Conservation (phyloP, 2,329 filamentous ascomycete species). For the Trichoderma polysporum region DNA sequence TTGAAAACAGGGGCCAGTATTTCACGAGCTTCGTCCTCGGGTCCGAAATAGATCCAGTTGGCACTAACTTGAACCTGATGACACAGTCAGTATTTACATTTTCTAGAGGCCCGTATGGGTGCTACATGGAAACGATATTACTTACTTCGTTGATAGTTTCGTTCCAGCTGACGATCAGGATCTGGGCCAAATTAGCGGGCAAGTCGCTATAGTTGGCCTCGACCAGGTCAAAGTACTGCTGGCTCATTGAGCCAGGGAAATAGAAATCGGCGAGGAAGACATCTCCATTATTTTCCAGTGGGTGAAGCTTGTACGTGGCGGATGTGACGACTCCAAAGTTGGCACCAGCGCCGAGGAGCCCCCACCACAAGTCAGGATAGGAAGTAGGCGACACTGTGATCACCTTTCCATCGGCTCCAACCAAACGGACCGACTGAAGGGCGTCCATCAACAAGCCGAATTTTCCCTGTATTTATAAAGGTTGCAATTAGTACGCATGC, state of each 20-base stretch:
- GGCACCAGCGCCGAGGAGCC: not conserved
- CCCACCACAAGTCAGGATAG: slow-evolving; percentile 11
- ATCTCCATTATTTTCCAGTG: not conserved
- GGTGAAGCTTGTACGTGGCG: slow-evolving; percentile 8
- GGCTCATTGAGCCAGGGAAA: not conserved
- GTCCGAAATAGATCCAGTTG: not conserved
- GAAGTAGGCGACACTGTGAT: not conserved
- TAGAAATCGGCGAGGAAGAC: slow-evolving; percentile 10
- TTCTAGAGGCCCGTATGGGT: not conserved
- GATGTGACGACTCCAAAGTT: slow-evolving; percentile 10
- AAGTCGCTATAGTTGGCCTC: not conserved
- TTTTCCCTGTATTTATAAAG: not conserved
- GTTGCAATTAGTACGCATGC: not conserved
- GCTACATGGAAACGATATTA: not conserved
- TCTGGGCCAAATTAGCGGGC: not conserved
- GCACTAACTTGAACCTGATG: not conserved
- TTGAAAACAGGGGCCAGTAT: not conserved
- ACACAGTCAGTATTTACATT: not conserved
- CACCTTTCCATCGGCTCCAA: not conserved
- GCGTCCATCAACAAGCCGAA: not conserved
- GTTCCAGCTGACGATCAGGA: not conserved
- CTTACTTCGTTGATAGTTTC: not conserved
- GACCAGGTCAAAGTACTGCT: not conserved
- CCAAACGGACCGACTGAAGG: not conserved
- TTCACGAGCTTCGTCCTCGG: slow-evolving; percentile 3